Evolutionary conservation across 176 grass and related monocot genomes (phyloP), one percentile per base, ranked within the genome.

Genomic region (Oropetium thomaeum): DNA sequence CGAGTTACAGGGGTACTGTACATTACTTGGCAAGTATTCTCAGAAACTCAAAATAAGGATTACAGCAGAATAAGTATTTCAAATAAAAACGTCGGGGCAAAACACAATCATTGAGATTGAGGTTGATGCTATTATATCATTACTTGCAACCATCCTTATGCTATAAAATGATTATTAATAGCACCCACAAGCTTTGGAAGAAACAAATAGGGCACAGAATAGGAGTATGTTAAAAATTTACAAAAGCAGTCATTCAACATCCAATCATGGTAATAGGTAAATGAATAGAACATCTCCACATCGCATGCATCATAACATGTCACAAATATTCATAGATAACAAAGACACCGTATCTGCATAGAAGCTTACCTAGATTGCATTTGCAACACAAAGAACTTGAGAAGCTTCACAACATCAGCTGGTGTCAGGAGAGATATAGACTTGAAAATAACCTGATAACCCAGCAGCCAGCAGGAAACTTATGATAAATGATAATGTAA

Each of bases 361-460:
- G 40, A 39, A 64, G 37, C 67, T 74, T 87, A 97, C 95, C 91
- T 93, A 58, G 86, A 85, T 71, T 93, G 86, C 37, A 87, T 82
- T 80, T 87, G 78, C n/a, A 78, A 74, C 38, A 92, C 65, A 33
- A 97, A 88, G 75, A 81, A 89, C 82, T 89, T 89, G 62, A 97
- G 77, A 78, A 97, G 91, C 83, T 97, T 93, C 49, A 89, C 27
- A 42, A 87, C 84, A 81, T 93, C 86, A 23, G 84, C 86, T 39
- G 88, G 95, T 62, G 79, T 94, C 66, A 97, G 61, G 66, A 89
- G 81, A 58, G 81, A 89, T 74, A 92, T 65, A 62, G 95, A 97
- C 34, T 97, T 97, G n/a, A 51, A 58, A 65, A 97, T 94, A 58
- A 97, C 91, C 95, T 97, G 83, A 26, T 74, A 85, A 55, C 39